Percentiles rank a stretch among this genome's conserved stretches.
These are phyloP conservation scores for Symbiodinium natans DNA, from an alignment of 73 alveolate species.

Conservation along the genomic window DNA sequence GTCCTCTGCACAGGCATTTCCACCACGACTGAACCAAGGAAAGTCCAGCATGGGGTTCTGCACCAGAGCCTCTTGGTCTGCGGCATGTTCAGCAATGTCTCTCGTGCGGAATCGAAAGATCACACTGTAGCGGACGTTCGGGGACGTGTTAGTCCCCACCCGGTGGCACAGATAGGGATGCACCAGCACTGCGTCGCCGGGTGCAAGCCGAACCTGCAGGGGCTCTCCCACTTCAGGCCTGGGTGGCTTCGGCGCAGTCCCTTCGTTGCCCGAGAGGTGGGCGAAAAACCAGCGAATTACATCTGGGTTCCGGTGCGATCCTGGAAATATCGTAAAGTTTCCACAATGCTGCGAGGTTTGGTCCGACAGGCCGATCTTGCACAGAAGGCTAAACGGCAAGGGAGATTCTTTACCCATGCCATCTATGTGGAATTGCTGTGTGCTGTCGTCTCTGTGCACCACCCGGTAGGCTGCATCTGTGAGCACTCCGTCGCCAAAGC, in stretches of 20 bases:
- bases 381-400: neutral
- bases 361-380: constrained; percentile 3
- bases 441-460: neutral
- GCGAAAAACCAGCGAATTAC: neutral
- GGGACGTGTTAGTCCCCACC: neutral
- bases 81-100: neutral
- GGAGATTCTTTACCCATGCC: neutral
- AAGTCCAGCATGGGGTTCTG: constrained; percentile 6
- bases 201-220: neutral
- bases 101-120: neutral
- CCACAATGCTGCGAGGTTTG: neutral
- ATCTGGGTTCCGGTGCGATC: neutral
- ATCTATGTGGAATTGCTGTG: neutral
- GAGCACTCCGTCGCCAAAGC: neutral
- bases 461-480: neutral
- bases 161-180: constrained; percentile 8
- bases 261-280: neutral
- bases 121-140: neutral
- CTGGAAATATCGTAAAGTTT: neutral
- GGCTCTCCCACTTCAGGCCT: neutral
- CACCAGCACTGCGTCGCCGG: neutral
- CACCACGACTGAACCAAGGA: neutral
- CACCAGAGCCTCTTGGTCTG: neutral
- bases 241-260: neutral
- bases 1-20: too few relatives aligned